phyloP scores from a whole-genome alignment of 2,329 filamentous ascomycete species.

The Colletotrichum limetticola region DNA sequence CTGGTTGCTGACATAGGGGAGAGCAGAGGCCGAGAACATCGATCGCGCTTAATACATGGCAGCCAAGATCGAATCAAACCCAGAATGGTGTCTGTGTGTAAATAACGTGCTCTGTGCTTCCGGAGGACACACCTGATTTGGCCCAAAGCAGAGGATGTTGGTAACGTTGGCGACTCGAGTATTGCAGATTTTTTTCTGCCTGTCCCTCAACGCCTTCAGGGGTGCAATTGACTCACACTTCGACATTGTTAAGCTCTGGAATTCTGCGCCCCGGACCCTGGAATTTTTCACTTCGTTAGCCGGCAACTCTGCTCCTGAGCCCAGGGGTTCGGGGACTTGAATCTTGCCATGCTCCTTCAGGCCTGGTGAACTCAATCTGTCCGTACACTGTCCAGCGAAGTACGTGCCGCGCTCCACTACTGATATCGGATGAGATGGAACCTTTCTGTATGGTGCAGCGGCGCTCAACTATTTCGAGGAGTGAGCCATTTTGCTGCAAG shows the following conservation, averaged over 20 bases:
- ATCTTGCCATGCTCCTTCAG: neutral
- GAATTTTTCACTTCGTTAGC: neutral
- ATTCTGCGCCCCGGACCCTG: neutral
- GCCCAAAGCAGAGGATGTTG: neutral
- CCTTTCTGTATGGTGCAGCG: neutral
- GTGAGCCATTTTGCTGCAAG: constrained; percentile 4
- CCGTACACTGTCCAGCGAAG: constrained; percentile 1
- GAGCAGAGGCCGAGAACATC: constrained; percentile 10
- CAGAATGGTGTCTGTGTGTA: constrained; percentile 22
- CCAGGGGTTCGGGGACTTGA: neutral
- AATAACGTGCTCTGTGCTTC: constrained; percentile 23
- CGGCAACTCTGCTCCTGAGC: neutral
- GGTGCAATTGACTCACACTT: constrained; percentile 8
- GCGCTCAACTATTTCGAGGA: neutral
- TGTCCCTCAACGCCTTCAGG: constrained; percentile 1
- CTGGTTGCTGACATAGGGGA: neutral
- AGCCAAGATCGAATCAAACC: constrained; percentile 23
- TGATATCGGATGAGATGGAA: constrained; percentile 13
- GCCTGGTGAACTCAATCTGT: constrained; percentile 5
- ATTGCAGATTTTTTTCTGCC: neutral
- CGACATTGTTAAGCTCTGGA: neutral
- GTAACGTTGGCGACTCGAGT: neutral
- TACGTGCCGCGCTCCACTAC: neutral
- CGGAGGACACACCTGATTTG: constrained; percentile 18
- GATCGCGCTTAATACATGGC: constrained; percentile 22